Evolutionary conservation across 2,329 filamentous ascomycete genomes (phyloP).

Genomic region (Clonostachys byssicola): DNA sequence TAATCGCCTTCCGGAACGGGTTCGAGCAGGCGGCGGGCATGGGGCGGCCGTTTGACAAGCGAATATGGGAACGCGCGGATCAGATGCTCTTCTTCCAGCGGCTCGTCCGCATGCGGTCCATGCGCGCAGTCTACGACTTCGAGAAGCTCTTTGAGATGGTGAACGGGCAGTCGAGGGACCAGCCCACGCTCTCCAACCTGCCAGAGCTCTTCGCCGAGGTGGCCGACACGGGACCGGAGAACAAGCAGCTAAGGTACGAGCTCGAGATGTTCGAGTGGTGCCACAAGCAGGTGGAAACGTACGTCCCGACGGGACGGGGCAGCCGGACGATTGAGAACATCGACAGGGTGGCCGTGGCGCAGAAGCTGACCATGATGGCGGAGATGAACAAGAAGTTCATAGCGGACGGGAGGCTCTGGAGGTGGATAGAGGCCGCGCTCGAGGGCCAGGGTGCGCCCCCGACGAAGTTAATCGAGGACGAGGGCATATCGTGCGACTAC

Average conservation of each 20-base stretch:
- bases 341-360: conserved; percentile 2
- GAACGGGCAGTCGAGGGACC: too few relatives aligned
- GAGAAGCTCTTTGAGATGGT: too few relatives aligned
- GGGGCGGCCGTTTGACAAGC: not conserved
- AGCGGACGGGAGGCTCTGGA: conserved; percentile 3
- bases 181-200: too few relatives aligned
- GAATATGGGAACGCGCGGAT: not conserved
- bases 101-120: conserved; percentile 3
- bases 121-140: too few relatives aligned
- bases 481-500: too few relatives aligned
- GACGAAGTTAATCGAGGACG: too few relatives aligned
- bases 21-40: too few relatives aligned
- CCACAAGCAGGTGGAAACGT: too few relatives aligned
- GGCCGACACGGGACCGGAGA: not conserved
- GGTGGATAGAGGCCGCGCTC: conserved; percentile 1
- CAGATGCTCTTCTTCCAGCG: conserved; percentile 2
- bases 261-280: not conserved
- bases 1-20: too few relatives aligned
- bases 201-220: too few relatives aligned
- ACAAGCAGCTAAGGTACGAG: not conserved
- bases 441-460: too few relatives aligned
- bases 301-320: not conserved
- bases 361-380: conserved; percentile 3
- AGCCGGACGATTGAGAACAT: not conserved
- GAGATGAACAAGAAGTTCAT: conserved; percentile 4